Base-by-base conservation (phyloP, 306 rosid species). In the Quercus parvula region DNA sequence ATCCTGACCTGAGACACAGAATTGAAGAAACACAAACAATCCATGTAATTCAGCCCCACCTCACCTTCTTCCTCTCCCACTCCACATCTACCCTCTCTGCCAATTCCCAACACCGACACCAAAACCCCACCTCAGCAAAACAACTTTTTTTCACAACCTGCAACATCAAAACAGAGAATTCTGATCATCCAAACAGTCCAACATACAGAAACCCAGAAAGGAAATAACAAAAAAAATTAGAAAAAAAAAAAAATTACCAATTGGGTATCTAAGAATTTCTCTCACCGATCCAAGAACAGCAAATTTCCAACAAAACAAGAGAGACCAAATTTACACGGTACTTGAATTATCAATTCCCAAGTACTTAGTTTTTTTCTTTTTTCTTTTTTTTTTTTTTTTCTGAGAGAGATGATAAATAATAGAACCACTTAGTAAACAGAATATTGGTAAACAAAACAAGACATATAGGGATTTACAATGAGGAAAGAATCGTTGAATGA, bases 1-100 rank as follows among this genome's bases (percentile, higher is more conserved):
- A 82, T 64, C 35, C 84, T 85, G 74, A 93, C 98, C 97, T 88
- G 90, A 81, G 79, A 77, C 41, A 82, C 79, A 87, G 94, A 81
- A 82, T 78, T 84, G 91, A 91, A 94, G 92, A 95, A 94, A 76
- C 98, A 90, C 54, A 94, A 66, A 82, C 79, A 83, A 87, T 87
- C 98, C 98, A 93, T 93, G 33, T 74, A 78, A 75, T 88, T 84
- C 81, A 80, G 79, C 85, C 76, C 86, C 77, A 59, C 81, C 83
- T 89, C 87, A 86, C 79, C 79, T 83, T 74, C 83, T 85, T 78
- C 79, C 73, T 56, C 75, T 76, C 33, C 78, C 79, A 80, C 67
- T 80, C 88, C 88, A 85, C 97, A 91, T 91, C 86, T 73, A 90
- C 82, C 85, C 81, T 81, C 67, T 71, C 71, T 56, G 74, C 81